Evolutionary conservation across 139 green algal genomes (phyloP).

Genomic region (Diplosphaera chodatii): DNA sequence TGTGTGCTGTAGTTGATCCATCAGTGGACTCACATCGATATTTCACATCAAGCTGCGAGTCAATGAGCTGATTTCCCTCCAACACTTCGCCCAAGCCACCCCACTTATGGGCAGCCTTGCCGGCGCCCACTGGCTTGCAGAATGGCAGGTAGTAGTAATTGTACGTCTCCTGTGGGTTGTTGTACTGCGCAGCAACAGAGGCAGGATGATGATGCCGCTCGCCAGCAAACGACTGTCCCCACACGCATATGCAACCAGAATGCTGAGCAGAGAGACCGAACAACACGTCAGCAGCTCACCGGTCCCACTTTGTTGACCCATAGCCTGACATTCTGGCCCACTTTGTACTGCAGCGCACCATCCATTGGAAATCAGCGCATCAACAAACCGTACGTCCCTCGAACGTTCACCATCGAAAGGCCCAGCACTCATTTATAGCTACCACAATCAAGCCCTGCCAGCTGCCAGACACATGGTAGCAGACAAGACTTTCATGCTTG

Average conservation of each 20-base stretch:
- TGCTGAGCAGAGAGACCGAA: too few species aligned
- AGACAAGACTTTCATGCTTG: too few species aligned
- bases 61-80: slow-evolving; percentile 94
- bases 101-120: slow-evolving; percentile 76
- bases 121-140: slow-evolving; percentile 56
- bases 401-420: too few species aligned
- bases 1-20: too few species aligned
- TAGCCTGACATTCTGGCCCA: slow-evolving; percentile 58
- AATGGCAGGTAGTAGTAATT: slow-evolving; percentile 96
- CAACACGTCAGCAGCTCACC: not conserved
- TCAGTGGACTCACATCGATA: slow-evolving; percentile 71
- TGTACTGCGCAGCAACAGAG: slow-evolving; percentile 74
- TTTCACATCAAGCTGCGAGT: slow-evolving; percentile 80
- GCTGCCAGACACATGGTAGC: too few species aligned
- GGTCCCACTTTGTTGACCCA: slow-evolving; percentile 94
- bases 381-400: too few species aligned
- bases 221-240: too few species aligned
- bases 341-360: slow-evolving; percentile 75
- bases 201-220: too few species aligned
- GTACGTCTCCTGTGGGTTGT: slow-evolving; percentile 98
- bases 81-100: slow-evolving; percentile 92
- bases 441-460: too few species aligned
- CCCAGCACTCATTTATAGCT: too few species aligned
- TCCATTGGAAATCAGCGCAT: too few species aligned
- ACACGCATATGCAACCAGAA: too few species aligned